A percentile compares a stretch with the other conserved stretches of the same genome.
Evolutionary conservation across 345 rosid genomes (phyloP).

Genomic region (Eucalyptus viminalis): DNA sequence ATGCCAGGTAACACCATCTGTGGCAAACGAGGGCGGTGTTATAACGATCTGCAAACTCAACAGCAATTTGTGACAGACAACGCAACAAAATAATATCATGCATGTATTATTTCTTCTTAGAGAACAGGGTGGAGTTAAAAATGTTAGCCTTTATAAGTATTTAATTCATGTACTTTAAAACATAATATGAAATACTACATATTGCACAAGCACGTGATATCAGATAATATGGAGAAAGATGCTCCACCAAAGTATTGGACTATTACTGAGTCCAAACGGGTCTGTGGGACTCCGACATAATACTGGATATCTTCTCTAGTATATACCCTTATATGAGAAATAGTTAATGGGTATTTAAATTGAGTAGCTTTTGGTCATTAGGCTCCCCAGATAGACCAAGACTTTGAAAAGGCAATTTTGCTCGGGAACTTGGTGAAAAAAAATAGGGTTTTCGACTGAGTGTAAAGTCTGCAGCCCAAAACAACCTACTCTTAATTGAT

Average conservation of each 20-base stretch:
- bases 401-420: not conserved
- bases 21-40: conserved; percentile 99
- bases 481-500: not conserved
- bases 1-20: conserved; percentile 94
- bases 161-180: not conserved
- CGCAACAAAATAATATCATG: not conserved
- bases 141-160: not conserved
- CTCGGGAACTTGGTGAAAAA: not conserved
- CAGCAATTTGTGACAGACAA: conserved; percentile 28
- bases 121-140: not conserved
- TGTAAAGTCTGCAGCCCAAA: not conserved
- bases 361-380: not conserved
- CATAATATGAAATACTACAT: not conserved
- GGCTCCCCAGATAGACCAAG: not conserved
- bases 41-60: conserved; percentile 98
- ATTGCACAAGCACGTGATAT: not conserved
- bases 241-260: not conserved
- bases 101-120: not conserved
- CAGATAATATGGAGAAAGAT: not conserved
- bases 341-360: not conserved
- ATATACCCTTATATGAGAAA: not conserved
- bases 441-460: not conserved
- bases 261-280: not conserved
- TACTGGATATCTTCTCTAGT: not conserved
- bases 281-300: not conserved